phyloP scores from a whole-genome alignment of 2,329 filamentous ascomycete genomes.

The Coniochaeta ligniaria region DNA sequence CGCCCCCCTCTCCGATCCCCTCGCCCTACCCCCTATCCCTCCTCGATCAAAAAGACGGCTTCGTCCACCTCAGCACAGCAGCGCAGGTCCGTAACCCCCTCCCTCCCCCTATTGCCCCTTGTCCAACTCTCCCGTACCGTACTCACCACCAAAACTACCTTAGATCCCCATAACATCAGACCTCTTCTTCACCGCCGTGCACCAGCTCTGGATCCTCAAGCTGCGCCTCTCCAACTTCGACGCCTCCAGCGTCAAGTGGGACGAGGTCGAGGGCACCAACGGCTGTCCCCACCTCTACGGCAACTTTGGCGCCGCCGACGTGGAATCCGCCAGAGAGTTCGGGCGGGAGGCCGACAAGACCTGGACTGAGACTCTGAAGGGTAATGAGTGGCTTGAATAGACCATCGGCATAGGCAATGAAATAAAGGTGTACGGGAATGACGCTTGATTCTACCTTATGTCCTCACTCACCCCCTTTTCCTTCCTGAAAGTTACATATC shows the following conservation, averaged over 20 bases:
- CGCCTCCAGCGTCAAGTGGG: slow-evolving; percentile 41
- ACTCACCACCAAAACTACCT: not conserved
- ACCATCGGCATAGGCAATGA: not conserved
- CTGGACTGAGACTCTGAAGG: slow-evolving; percentile 39
- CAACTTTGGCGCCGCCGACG: slow-evolving; percentile 45
- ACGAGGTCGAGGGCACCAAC: slow-evolving; percentile 31
- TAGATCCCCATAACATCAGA: slow-evolving; percentile 37
- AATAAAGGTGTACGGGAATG: not conserved
- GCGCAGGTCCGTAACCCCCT: slow-evolving; percentile 33
- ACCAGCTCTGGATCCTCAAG: slow-evolving; percentile 44
- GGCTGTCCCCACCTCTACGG: slow-evolving; percentile 54
- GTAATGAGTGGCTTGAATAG: slow-evolving; percentile 32
- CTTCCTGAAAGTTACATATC: not conserved
- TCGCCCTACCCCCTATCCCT: slow-evolving; percentile 48
- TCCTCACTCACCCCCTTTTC: not conserved
- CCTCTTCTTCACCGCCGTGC: slow-evolving; percentile 32
- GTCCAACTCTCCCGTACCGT: not conserved
- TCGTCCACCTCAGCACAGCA: slow-evolving; percentile 52
- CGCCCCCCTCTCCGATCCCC: slow-evolving; percentile 47
- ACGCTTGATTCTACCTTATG: not conserved
- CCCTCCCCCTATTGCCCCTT: not conserved
- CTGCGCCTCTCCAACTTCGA: slow-evolving; percentile 39
- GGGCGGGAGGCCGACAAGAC: slow-evolving; percentile 30
- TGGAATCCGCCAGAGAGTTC: slow-evolving; percentile 40
- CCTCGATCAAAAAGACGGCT: slow-evolving; percentile 53